A percentile compares a stretch with the other conserved stretches of the same genome.
phyloP scores from a whole-genome alignment of 139 green algal species.

The Coccomyxa sp. region DNA sequence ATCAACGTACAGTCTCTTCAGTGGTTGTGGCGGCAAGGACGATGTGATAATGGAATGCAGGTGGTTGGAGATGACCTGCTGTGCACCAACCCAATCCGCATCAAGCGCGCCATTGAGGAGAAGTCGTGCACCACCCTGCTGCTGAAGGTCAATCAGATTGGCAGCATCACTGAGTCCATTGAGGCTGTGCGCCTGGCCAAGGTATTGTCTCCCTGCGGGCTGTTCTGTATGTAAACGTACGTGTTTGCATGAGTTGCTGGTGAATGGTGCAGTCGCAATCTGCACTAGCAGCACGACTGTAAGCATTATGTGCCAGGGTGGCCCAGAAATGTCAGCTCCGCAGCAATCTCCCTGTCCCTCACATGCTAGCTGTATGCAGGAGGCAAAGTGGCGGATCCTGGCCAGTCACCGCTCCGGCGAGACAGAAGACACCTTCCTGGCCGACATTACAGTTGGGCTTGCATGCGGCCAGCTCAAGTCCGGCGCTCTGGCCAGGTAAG shows the following conservation, averaged over 20 bases:
- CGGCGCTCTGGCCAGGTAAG: slow-evolving; percentile 85
- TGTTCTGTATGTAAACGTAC: too few relatives aligned
- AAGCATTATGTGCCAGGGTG: too few relatives aligned
- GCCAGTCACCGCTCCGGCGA: slow-evolving; percentile 89
- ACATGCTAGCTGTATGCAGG: slow-evolving; percentile 53
- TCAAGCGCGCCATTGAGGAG: slow-evolving; percentile 88
- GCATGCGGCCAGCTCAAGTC: slow-evolving; percentile 99
- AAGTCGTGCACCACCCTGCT: slow-evolving; percentile 96
- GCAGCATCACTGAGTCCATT: slow-evolving; percentile 93
- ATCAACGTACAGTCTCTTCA: not conserved
- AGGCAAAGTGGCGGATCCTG: slow-evolving; percentile 97
- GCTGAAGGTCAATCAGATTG: slow-evolving; percentile 97
- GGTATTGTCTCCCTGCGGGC: too few relatives aligned
- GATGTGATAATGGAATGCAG: slow-evolving; percentile 35
- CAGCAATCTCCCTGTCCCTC: not conserved
- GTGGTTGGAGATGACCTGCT: slow-evolving; percentile 98
- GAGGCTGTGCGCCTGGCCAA: slow-evolving; percentile 47
- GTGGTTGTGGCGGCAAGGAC: not conserved
- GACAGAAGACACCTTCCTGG: slow-evolving; percentile 98
- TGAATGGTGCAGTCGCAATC: not conserved
- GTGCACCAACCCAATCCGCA: slow-evolving; percentile 92
- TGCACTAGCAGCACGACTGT: not conserved
- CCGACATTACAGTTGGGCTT: slow-evolving; percentile 96
- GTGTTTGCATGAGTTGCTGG: not conserved
- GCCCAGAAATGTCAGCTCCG: too few relatives aligned